phyloP scores from a whole-genome alignment of 2,329 filamentous ascomycete genomes.

The Paracoccidioides lutzii region DNA sequence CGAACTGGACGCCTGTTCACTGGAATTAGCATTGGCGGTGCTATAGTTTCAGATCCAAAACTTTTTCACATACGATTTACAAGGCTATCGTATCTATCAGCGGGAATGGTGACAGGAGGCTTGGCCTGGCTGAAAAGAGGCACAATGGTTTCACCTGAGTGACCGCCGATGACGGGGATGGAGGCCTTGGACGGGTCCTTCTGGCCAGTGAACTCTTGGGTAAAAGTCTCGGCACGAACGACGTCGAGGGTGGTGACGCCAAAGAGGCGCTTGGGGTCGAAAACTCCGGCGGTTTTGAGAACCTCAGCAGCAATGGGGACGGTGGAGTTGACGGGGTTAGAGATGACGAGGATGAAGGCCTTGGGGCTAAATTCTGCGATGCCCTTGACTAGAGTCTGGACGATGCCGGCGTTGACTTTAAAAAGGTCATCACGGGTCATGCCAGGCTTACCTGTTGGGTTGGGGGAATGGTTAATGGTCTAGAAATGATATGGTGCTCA shows the following conservation, averaged over 20 bases:
- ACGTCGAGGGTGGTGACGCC: conserved; percentile 98
- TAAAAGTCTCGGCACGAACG: conserved; percentile 94
- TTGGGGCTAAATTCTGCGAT: conserved; percentile 81
- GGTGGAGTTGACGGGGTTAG: conserved; percentile 98
- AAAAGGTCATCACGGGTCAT: conserved; percentile 99
- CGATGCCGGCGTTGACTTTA: conserved; percentile 98
- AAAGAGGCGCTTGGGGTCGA: conserved; percentile 90
- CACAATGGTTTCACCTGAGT: conserved; percentile 97
- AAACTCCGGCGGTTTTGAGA: conserved; percentile 82
- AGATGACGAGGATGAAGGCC: conserved; percentile 92
- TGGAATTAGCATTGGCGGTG: not conserved
- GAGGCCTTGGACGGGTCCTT: conserved; percentile 68
- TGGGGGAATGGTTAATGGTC: conserved; percentile 13
- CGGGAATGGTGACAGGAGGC: conserved; percentile 66
- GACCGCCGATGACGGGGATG: conserved; percentile 88
- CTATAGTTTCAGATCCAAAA: not conserved
- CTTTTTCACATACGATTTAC: conserved; percentile 55
- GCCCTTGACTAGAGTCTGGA: conserved; percentile 82
- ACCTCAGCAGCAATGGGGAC: conserved; percentile 96
- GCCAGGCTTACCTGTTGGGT: conserved; percentile 75
- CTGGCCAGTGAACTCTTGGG: conserved; percentile 70
- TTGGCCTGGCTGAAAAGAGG: conserved; percentile 88
- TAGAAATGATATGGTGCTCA: not conserved
- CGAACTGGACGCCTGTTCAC: conserved; percentile 66
- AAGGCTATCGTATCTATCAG: conserved; percentile 79